Conservation (phyloP, 306 rosid species). For the Canavalia gladiata region DNA sequence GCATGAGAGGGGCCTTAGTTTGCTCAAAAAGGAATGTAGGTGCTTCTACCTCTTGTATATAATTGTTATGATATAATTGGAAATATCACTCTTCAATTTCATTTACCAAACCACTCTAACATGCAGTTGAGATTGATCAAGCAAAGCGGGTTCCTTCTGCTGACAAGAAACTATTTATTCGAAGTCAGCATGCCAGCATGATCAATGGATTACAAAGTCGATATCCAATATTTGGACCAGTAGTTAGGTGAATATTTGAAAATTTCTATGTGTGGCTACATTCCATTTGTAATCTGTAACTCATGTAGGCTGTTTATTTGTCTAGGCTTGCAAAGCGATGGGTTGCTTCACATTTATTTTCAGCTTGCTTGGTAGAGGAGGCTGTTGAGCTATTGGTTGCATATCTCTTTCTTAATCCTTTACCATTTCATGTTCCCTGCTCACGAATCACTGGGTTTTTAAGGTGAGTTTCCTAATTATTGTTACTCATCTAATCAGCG, state of each 20-base stretch:
- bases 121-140: slow-evolving; percentile 69
- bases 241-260: slow-evolving; percentile 73
- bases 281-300: slow-evolving; percentile 40
- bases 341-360: slow-evolving; percentile 92
- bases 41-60: slow-evolving; percentile 41
- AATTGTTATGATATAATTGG: slow-evolving; percentile 38
- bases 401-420: slow-evolving; percentile 77
- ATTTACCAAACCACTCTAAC: slow-evolving; percentile 46
- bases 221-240: slow-evolving; percentile 78
- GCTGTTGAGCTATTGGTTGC: slow-evolving; percentile 93
- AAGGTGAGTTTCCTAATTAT: slow-evolving; percentile 63
- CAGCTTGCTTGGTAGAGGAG: slow-evolving; percentile 91
- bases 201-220: slow-evolving; percentile 87
- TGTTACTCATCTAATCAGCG: slow-evolving; percentile 39
- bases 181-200: slow-evolving; percentile 90
- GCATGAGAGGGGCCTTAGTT: slow-evolving; percentile 93
- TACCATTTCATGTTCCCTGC: slow-evolving; percentile 81
- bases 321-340: slow-evolving; percentile 97
- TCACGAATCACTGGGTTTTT: slow-evolving; percentile 90
- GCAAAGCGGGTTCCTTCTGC: slow-evolving; percentile 62
- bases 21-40: slow-evolving; percentile 76
- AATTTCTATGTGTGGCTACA: slow-evolving; percentile 18
- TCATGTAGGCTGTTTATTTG: slow-evolving; percentile 42
- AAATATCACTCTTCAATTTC: slow-evolving; percentile 37
- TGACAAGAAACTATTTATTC: slow-evolving; percentile 77